Evolutionary conservation across 2,329 filamentous ascomycete genomes (phyloP).

Genomic region (Dothidotthia symphoricarpi): DNA sequence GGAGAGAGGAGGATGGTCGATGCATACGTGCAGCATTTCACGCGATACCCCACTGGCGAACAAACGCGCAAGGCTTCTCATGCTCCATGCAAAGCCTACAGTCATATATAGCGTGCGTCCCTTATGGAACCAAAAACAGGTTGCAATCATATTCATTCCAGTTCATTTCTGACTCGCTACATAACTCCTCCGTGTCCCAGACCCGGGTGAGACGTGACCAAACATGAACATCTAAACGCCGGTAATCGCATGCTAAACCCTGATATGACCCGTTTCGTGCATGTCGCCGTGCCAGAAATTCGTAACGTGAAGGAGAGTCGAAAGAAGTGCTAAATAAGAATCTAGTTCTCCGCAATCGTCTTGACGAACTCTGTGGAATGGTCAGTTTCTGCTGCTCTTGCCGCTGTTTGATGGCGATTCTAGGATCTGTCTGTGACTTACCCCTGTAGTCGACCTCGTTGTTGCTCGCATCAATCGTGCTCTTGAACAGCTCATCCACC

Average conservation of each 20-base stretch:
- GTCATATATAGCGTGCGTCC: constrained; percentile 25
- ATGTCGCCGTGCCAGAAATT: constrained; percentile 11
- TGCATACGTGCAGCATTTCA: constrained; percentile 5
- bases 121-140: constrained; percentile 34
- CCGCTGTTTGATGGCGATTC: background rate
- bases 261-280: constrained; percentile 25
- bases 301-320: constrained; percentile 7
- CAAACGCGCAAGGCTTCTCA: constrained; percentile 35
- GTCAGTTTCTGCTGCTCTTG: constrained; percentile 7
- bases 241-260: constrained; percentile 26
- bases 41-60: constrained; percentile 35
- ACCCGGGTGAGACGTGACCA: constrained; percentile 5
- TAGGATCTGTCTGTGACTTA: constrained; percentile 45
- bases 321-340: constrained; percentile 1
- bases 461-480: constrained; percentile 86
- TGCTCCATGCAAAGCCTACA: constrained; percentile 27
- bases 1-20: background rate
- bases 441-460: constrained; percentile 98
- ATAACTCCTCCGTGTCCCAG: constrained; percentile 6
- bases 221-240: constrained; percentile 28
- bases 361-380: constrained; percentile 38
- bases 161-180: constrained; percentile 5
- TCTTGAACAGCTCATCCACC: constrained; percentile 96
- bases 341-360: constrained; percentile 43
- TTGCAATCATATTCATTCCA: constrained; percentile 1